phyloP scores from a whole-genome alignment of 2,329 filamentous ascomycete genomes.

The Sporothrix euskadiensis region DNA sequence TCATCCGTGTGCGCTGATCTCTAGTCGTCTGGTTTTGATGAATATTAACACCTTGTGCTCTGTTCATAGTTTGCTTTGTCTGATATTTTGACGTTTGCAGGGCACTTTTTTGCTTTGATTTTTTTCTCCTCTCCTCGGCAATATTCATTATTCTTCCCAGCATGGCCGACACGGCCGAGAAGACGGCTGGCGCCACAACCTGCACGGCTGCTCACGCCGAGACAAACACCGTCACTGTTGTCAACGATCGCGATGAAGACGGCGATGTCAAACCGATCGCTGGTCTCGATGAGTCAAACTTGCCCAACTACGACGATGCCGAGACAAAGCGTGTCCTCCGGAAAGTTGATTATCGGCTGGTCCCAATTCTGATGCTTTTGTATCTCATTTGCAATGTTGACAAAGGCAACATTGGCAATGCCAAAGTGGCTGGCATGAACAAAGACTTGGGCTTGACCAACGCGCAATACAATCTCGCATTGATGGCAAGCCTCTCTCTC shows the following conservation, averaged over 20 bases:
- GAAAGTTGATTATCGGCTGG: slow-evolving; percentile 54
- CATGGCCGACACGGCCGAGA: too few species aligned
- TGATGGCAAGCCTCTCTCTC: slow-evolving; percentile 39
- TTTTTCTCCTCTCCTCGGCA: too few species aligned
- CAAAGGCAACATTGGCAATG: slow-evolving; percentile 56
- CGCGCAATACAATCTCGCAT: slow-evolving; percentile 58
- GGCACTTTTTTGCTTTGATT: too few species aligned
- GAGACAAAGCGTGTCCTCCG: slow-evolving; percentile 24
- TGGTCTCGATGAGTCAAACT: slow-evolving; percentile 3
- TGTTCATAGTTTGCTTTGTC: too few species aligned
- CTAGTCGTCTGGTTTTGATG: too few species aligned
- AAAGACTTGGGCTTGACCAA: slow-evolving; percentile 62
- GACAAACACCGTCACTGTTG: slow-evolving; percentile 45
- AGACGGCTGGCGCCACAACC: neutral
- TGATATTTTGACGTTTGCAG: too few species aligned
- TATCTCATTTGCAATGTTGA: slow-evolving; percentile 72
- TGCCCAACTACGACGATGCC: slow-evolving; percentile 18
- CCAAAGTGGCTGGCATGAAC: slow-evolving; percentile 57
- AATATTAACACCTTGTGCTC: too few species aligned
- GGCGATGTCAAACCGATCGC: slow-evolving; percentile 44
- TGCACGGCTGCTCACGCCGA: slow-evolving; percentile 24
- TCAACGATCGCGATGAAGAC: slow-evolving; percentile 59
- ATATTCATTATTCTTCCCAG: too few species aligned
- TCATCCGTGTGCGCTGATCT: too few species aligned
- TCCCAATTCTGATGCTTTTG: slow-evolving; percentile 65